Percentiles rank a stretch among this genome's conserved stretches.
phyloP scores from a whole-genome alignment of 768 basidiomycete genomes.

The Agrocybe praecox region DNA sequence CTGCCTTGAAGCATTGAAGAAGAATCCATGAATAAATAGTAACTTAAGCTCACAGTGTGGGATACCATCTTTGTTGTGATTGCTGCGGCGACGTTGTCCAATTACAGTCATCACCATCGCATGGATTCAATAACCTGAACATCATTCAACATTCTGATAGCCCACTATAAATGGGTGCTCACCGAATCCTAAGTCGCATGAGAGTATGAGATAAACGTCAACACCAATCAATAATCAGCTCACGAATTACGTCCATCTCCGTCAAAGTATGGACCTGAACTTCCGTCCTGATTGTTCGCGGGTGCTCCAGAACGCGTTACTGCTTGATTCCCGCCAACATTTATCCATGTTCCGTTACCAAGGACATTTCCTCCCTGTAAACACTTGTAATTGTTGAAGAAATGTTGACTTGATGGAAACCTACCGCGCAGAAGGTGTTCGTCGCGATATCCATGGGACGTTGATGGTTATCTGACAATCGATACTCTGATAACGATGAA shows the following conservation, averaged over 20 bases:
- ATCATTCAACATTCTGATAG: background rate
- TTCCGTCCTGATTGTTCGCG: slow-evolving; percentile 47
- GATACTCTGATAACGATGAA: slow-evolving; percentile 44
- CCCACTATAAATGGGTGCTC: too few relatives aligned
- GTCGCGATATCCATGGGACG: slow-evolving; percentile 76
- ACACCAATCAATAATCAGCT: slow-evolving; percentile 15
- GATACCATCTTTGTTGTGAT: slow-evolving; percentile 74
- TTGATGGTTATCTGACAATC: slow-evolving; percentile 52
- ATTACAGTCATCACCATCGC: slow-evolving; percentile 58
- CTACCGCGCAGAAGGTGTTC: slow-evolving; percentile 81
- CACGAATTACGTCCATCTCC: slow-evolving; percentile 61
- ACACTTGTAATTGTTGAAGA: too few relatives aligned
- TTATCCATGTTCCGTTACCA: slow-evolving; percentile 80
- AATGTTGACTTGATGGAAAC: slow-evolving; percentile 15
- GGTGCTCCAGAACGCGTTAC: slow-evolving; percentile 58
- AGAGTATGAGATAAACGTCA: slow-evolving; percentile 36
- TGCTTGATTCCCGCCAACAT: slow-evolving; percentile 74
- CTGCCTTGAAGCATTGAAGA: slow-evolving; percentile 26
- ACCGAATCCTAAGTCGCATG: slow-evolving; percentile 30
- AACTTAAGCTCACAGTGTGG: slow-evolving; percentile 50
- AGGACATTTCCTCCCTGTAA: slow-evolving; percentile 53
- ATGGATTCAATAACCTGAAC: slow-evolving; percentile 62
- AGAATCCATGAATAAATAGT: background rate
- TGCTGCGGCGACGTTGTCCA: slow-evolving; percentile 47
- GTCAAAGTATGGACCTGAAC: slow-evolving; percentile 50